Evolutionary conservation across 768 basidiomycete genomes (phyloP).

Genomic region (Chalciporus sphaerocephalus): DNA sequence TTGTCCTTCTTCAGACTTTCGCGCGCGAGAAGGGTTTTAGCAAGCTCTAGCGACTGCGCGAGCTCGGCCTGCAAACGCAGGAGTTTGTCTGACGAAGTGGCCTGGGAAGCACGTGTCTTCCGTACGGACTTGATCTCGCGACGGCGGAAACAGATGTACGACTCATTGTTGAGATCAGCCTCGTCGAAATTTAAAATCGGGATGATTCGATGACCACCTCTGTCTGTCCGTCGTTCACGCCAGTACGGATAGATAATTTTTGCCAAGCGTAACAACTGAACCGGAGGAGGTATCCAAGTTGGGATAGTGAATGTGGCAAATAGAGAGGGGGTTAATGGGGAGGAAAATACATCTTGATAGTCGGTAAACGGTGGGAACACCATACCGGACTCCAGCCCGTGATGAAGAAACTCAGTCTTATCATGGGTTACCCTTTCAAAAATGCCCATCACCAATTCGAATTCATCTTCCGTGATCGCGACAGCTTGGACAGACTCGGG

Average conservation of each 20-base stretch:
- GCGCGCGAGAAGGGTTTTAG: conserved; percentile 61
- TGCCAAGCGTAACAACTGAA: conserved; percentile 62
- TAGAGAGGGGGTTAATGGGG: conserved; percentile 51
- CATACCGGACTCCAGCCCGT: conserved; percentile 64
- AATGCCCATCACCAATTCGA: conserved; percentile 92
- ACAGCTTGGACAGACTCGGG: conserved; percentile 61
- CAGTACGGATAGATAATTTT: conserved; percentile 82
- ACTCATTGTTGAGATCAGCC: conserved; percentile 82
- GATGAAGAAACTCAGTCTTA: conserved; percentile 84
- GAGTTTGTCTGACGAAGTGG: conserved; percentile 85
- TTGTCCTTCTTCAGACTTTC: conserved; percentile 73
- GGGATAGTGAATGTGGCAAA: conserved; percentile 72
- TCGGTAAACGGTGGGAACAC: conserved; percentile 68
- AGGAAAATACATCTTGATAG: conserved; percentile 65
- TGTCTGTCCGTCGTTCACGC: conserved; percentile 77
- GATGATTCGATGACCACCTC: conserved; percentile 81
- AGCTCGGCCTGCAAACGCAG: conserved; percentile 77
- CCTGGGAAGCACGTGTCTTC: conserved; percentile 91
- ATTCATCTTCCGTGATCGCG: conserved; percentile 84
- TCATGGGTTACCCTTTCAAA: conserved; percentile 91
- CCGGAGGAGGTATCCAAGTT: conserved; percentile 60
- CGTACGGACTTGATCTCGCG: conserved; percentile 91
- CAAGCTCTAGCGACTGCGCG: conserved; percentile 64
- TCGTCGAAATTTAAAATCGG: conserved; percentile 89
- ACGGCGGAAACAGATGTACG: conserved; percentile 95